phyloP scores from a whole-genome alignment of 305 asterid genomes.

The Solanum aculeatissimum region DNA sequence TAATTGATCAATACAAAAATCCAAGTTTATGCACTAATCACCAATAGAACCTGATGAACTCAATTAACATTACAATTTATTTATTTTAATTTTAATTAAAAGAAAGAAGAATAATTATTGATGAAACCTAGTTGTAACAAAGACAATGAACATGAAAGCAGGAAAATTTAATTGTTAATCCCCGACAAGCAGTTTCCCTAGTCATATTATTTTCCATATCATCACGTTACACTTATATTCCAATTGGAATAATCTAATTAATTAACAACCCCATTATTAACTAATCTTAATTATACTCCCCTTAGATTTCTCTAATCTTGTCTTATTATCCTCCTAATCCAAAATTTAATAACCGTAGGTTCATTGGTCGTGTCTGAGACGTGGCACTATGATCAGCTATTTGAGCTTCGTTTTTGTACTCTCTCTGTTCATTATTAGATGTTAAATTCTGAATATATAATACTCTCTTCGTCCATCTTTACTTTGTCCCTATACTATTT shows the following conservation, averaged over 20 bases:
- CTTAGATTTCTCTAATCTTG: not conserved
- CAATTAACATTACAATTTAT: not conserved
- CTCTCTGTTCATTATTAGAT: too few relatives aligned
- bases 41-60: not conserved
- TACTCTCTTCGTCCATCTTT: too few relatives aligned
- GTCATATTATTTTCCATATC: not conserved
- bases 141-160: constrained; percentile 26
- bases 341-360: not conserved
- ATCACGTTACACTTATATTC: not conserved
- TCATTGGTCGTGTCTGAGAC: not conserved
- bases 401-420: too few relatives aligned
- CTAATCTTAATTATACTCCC: not conserved
- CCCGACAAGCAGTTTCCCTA: constrained; percentile 22
- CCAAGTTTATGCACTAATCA: too few relatives aligned
- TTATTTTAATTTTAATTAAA: not conserved
- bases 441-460: too few relatives aligned
- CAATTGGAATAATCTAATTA: not conserved
- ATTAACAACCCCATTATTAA: not conserved
- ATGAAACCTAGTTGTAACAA: not conserved
- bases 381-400: not conserved
- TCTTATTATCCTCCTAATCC: not conserved
- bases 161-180: constrained; percentile 4
- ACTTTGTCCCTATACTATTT: too few relatives aligned
- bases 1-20: too few relatives aligned
- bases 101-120: not conserved